These are phyloP conservation scores for Pyrenochaeta sp. DNA, from an alignment of 2,329 filamentous ascomycete genomes.

Conservation along the genomic window DNA sequence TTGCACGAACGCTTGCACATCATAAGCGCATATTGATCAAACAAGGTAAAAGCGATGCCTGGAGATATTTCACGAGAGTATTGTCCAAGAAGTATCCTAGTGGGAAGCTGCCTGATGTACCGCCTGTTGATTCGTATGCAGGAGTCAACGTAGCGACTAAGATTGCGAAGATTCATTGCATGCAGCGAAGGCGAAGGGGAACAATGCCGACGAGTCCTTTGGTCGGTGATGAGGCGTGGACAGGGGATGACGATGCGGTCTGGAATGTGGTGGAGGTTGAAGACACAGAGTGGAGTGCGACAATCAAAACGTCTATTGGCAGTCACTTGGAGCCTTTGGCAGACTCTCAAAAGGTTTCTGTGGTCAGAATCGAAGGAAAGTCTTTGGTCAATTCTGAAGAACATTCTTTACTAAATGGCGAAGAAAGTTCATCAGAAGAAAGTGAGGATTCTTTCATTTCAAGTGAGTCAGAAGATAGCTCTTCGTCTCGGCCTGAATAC, in stretches of 20 bases:
- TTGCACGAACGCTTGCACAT: conserved; percentile 16
- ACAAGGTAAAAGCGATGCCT: conserved; percentile 20
- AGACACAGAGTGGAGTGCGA: no score
- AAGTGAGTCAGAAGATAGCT: no score
- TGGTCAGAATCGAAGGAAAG: no score
- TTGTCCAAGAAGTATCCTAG: conserved; percentile 25
- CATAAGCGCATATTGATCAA: conserved; percentile 13
- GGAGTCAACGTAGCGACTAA: conserved; percentile 30
- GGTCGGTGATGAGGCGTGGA: conserved; percentile 34
- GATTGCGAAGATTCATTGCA: conserved; percentile 22
- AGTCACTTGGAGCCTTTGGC: no score
- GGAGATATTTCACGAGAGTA: conserved; percentile 16
- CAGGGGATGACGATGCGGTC: conserved; percentile 27
- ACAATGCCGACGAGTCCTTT: conserved; percentile 13
- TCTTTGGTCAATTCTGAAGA: no score
- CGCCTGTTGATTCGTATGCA: conserved; percentile 18
- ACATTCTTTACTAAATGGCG: no score
- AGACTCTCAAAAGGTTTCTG: no score
- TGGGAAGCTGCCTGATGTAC: conserved; percentile 26
- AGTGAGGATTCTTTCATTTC: no score
- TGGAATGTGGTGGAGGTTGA: conserved; percentile 31
- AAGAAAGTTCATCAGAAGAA: no score
- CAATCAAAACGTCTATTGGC: no score
- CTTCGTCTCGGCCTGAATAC: no score
- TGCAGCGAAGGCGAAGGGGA: background rate